Base-by-base conservation (phyloP, 768 basidiomycete species). In the Agaricus bisporus region DNA sequence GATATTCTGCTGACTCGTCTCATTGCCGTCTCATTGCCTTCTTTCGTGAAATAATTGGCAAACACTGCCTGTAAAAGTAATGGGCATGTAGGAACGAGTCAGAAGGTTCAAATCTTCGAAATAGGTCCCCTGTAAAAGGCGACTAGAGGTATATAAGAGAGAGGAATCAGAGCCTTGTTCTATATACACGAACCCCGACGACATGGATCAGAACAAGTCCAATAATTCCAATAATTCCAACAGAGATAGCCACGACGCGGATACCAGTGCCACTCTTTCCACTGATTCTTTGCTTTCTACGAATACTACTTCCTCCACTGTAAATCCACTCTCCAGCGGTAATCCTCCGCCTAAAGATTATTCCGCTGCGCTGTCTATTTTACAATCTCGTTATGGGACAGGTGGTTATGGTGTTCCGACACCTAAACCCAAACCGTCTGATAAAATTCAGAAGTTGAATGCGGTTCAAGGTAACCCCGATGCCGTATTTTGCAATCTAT, bases 341-440 rank as follows among this genome's bases (percentile, higher is more conserved):
- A 51, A 55, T 17, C 57, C 47, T 5, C 64, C 63, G n/a, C 65
- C 60, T 12, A 73, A 73, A 48, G 69, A 74, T 51, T 74, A 64
- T 50, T 64, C 66, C 10, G 71, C 67, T 3, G 73, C 73, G 1
- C 58, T 74, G 2, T 68, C 63, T 6, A 57, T 63, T 2, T 58
- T 73, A 14, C 71, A 72, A 54, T 68, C 66, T 1, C 63, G 68
- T 49, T 74, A 73, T 39, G 73, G 73, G 8, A 66, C 62, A 8
- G 58, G 60, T 2, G 68, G 63, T 6, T 32, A 45, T 45, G 49
- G 50, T 29, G 26, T 70, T 14, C 68, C 72, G 4, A 63, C 56
- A n/a, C 69, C 68, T 1, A 70, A 70, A 50, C 50, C 54, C 41
- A 53, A 59, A 4, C 57, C 68, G 1, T 49, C 48, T 35, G 25